Evolutionary conservation across 2,329 filamentous ascomycete species (phyloP).

Genomic region (Sporothrix inflata): DNA sequence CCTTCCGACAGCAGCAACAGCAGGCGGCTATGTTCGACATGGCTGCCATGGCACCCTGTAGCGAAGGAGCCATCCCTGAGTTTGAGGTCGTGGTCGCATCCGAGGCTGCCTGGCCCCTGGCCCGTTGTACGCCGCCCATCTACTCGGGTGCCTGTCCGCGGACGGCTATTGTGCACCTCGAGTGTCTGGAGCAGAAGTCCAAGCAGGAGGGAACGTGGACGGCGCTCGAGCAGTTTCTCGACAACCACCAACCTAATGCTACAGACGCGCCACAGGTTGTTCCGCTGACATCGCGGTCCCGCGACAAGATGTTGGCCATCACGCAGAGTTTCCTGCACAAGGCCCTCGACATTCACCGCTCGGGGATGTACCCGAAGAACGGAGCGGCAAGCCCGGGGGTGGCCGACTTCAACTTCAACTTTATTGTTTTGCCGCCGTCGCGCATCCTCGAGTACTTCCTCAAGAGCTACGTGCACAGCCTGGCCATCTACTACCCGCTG

Average conservation of each 20-base stretch:
- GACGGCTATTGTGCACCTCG: slow-evolving; percentile 56
- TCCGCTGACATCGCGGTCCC: slow-evolving; percentile 53
- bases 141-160: slow-evolving; percentile 52
- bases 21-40: slow-evolving; percentile 37
- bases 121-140: slow-evolving; percentile 52
- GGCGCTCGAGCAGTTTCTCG: slow-evolving; percentile 48
- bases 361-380: slow-evolving; percentile 43
- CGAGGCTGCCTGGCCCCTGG: slow-evolving; percentile 56
- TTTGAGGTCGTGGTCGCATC: slow-evolving; percentile 53
- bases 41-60: slow-evolving; percentile 33
- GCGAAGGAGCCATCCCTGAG: slow-evolving; percentile 46
- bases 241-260: slow-evolving; percentile 42
- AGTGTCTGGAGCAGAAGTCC: slow-evolving; percentile 54
- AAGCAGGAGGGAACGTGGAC: slow-evolving; percentile 54
- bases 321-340: slow-evolving; percentile 72
- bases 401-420: slow-evolving; percentile 63
- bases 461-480: slow-evolving; percentile 65
- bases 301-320: slow-evolving; percentile 72
- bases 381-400: slow-evolving; percentile 42
- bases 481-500: slow-evolving; percentile 68
- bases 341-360: slow-evolving; percentile 68
- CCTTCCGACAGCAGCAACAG: slow-evolving; percentile 11
- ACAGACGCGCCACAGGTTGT: slow-evolving; percentile 48
- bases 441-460: slow-evolving; percentile 70
- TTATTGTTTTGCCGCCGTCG: slow-evolving; percentile 67